Evolutionary conservation across 2,329 filamentous ascomycete genomes (phyloP), one percentile per base, ranked within the genome.

Genomic region (Trichophyton verrucosum): DNA sequence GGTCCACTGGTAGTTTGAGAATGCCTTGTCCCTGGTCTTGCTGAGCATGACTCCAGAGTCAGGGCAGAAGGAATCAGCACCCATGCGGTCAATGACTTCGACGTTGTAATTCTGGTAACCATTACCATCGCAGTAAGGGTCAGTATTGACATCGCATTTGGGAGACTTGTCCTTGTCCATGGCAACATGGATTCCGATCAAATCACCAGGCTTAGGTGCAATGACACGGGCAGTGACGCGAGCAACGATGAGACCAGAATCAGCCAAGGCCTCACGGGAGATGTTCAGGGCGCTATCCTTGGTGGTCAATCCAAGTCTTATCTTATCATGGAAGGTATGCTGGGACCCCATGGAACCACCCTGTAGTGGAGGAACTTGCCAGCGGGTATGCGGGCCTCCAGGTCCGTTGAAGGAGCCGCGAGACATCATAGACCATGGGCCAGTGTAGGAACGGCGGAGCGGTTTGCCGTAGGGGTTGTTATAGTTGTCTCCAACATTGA

Each of bases 351-450:
- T 60, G 42, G 64, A 61, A 42, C 53, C 59, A 20, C 64, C 64
- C 56, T 64, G 53, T 1, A 40, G 22, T 42, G 64, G 59, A 5
- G 64, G 64, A 20, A 65, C 60, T 38, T 60, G 51, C 64, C 62
- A 65, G 58, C 62, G 64, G 6, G 62, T 60, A 44, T 65, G 64
- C 27, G 64, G 64, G 13, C 64, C 64, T 36, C 64, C 64, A 5
- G 64, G 64, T 7, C 64, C 64, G 24, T 65, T 65, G 55, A 65
- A 65, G 33, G 61, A 62, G 11, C 64, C 64, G 11, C 64, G 64
- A 55, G 62, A 65, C 61, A 65, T 56, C 64, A 65, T 65, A 17
- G 64, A 65, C 64, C 64, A 65, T 24, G 62, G 64, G 3, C 64
- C 64, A 24, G 64, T 64, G 49, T 22, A 63, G 5, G 64, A 30